Base-by-base conservation (phyloP, 2,329 filamentous ascomycete genomes). In the Pyrenochaeta sp. region DNA sequence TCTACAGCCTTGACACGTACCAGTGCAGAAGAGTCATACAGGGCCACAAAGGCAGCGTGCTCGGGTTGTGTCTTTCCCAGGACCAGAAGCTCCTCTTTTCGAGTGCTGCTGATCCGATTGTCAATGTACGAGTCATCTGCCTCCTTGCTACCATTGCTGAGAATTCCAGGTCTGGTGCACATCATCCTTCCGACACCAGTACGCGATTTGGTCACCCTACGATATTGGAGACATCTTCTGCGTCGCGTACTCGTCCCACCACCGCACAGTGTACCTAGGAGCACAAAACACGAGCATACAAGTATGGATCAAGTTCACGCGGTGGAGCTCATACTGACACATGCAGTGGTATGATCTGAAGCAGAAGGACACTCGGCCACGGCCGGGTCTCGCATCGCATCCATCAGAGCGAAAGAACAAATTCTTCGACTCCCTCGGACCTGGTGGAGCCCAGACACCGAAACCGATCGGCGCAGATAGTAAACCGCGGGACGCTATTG, bases 151-250 rank as follows among this genome's bases (percentile, higher is more conserved):
- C 11, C 14, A 22, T 23, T 36, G 37, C 43, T 62, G 32, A 64
- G 28, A n/a, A 14, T 27, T 22, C 3, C 47, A 82, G 80, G 78
- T 96, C 28, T 99, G 94, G 94, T 87, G 85, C 60, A 89, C 92
- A 2, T 80, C 77, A 29, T 87, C 84, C 5, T 85, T 96, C 68
- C 82, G 81, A 42, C 85, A 88, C 19, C 79, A 94, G 1, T 94
- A 92, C 74, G 90, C 94, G 52, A 89, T 97, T 50, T 96, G 96
- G 76, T 95, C 91, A 51, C 87, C 87, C 35, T 93, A 96, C 72
- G 94, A 97, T 60, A 89, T 96, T 27, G 94, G 94, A 47, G 94
- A 99, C 74, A 85, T 99, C 46, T 97, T 97, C 69, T 96, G 90
- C 58, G 86, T 96, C n/a, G 88, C 87, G 1, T 96, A 96, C 71